Percentiles rank a stretch among this genome's conserved stretches.
phyloP scores from a whole-genome alignment of 2,329 filamentous ascomycete species.

The Neofusicoccum umdonicola region DNA sequence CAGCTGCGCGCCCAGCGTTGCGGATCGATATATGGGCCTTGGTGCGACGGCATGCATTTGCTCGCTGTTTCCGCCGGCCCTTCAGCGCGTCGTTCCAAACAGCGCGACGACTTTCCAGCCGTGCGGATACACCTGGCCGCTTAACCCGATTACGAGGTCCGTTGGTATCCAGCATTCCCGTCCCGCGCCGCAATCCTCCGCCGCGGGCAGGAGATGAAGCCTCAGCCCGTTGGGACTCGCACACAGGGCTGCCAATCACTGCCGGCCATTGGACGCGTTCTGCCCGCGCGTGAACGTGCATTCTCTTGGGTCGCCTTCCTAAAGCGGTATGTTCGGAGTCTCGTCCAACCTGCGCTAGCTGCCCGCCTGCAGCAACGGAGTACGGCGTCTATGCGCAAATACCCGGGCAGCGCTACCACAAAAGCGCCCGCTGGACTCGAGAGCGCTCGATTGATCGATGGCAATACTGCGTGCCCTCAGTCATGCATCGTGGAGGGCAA shows the following conservation, averaged over 20 bases:
- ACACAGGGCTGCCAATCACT: conserved; percentile 6
- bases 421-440: background rate
- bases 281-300: background rate
- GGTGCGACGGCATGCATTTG: background rate
- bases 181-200: background rate
- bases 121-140: background rate
- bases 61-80: background rate
- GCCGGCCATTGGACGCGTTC: background rate
- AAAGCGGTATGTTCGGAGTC: conserved; percentile 6
- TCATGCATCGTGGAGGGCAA: background rate
- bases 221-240: background rate
- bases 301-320: conserved; percentile 3
- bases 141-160: conserved; percentile 3
- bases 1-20: conserved; percentile 1
- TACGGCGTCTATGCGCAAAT: background rate
- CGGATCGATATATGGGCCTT: conserved; percentile 14
- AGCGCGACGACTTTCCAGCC: conserved; percentile 3
- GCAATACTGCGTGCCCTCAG: background rate
- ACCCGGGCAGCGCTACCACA: background rate
- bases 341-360: conserved; percentile 10
- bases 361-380: background rate
- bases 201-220: background rate
- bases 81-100: background rate
- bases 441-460: background rate
- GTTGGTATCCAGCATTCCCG: conserved; percentile 7